Conservation (phyloP, 371 early-diverging fungal species). For the Apophysomyces elegans region DNA sequence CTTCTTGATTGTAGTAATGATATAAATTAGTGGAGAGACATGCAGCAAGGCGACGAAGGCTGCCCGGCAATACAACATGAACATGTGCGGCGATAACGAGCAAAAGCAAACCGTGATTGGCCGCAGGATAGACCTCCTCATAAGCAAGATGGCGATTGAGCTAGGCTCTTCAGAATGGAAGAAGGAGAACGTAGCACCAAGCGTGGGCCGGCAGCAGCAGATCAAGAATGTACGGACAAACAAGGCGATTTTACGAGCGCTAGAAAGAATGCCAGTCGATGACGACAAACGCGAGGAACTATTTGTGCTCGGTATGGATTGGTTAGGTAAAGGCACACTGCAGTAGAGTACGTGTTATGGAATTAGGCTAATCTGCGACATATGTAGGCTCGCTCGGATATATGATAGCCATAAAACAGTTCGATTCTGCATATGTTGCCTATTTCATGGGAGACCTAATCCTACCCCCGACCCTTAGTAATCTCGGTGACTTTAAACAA, state of each 20-base stretch:
- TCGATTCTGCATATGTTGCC: not conserved
- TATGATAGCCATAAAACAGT: not conserved
- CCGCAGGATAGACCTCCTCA: not conserved
- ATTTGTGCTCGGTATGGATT: slow-evolving; percentile 16
- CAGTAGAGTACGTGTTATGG: not conserved
- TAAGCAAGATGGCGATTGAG: slow-evolving; percentile 10
- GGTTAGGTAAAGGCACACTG: slow-evolving; percentile 3
- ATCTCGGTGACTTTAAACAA: not conserved
- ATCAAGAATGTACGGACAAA: slow-evolving; percentile 10
- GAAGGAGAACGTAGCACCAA: not conserved
- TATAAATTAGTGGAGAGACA: slow-evolving; percentile 10
- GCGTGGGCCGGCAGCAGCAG: slow-evolving; percentile 5
- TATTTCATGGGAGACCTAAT: not conserved
- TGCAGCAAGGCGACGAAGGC: slow-evolving; percentile 9
- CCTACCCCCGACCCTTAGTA: not conserved
- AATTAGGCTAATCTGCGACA: not conserved
- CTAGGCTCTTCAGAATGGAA: slow-evolving; percentile 15
- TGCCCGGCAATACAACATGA: slow-evolving; percentile 5
- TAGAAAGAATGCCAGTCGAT: not conserved
- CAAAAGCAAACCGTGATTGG: slow-evolving; percentile 8
- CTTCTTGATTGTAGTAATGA: not conserved
- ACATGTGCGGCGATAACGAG: not conserved
- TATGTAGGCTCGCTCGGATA: not conserved
- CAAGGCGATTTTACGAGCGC: slow-evolving; percentile 9
- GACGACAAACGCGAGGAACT: slow-evolving; percentile 5